Evolutionary conservation across 2,329 filamentous ascomycete genomes (phyloP).

Genomic region (Diplocarpon mali): DNA sequence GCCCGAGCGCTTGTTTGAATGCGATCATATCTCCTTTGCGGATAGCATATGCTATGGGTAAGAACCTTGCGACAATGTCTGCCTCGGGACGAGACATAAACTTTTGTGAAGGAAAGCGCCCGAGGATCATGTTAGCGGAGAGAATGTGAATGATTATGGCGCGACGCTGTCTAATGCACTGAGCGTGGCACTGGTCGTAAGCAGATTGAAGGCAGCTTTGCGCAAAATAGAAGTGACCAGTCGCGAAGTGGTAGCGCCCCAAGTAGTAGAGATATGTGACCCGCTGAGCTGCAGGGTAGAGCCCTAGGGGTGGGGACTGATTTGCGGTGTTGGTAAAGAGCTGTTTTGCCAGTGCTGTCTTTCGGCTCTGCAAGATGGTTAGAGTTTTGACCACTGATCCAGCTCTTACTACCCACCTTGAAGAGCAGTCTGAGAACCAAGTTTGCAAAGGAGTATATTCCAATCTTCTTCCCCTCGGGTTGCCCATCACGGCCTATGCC

Average conservation of each 20-base stretch:
- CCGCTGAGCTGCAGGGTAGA: slow-evolving; percentile 76
- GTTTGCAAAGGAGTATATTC: slow-evolving; percentile 88
- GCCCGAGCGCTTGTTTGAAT: slow-evolving; percentile 59
- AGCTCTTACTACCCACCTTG: slow-evolving; percentile 41
- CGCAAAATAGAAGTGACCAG: slow-evolving; percentile 71
- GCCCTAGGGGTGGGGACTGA: slow-evolving; percentile 66
- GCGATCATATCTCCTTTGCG: slow-evolving; percentile 60
- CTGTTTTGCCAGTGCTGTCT: slow-evolving; percentile 73
- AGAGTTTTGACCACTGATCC: background rate
- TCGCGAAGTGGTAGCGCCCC: slow-evolving; percentile 79
- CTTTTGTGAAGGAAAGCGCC: slow-evolving; percentile 60
- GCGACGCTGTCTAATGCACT: slow-evolving; percentile 65
- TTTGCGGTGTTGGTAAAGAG: slow-evolving; percentile 83
- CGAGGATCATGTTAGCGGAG: slow-evolving; percentile 71
- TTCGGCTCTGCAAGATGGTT: slow-evolving; percentile 48
- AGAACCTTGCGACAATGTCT: slow-evolving; percentile 54
- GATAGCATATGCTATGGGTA: slow-evolving; percentile 63
- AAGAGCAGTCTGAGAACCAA: slow-evolving; percentile 82
- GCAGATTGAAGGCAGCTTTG: slow-evolving; percentile 65
- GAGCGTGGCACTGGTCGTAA: slow-evolving; percentile 64
- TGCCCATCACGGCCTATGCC: slow-evolving; percentile 42
- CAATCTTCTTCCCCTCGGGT: slow-evolving; percentile 75
- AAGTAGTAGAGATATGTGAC: slow-evolving; percentile 94
- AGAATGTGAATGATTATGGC: slow-evolving; percentile 78
- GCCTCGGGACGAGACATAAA: slow-evolving; percentile 61